Evolutionary conservation across 805 yeast species (phyloP).

Genomic region (Soucietia sequanensis): DNA sequence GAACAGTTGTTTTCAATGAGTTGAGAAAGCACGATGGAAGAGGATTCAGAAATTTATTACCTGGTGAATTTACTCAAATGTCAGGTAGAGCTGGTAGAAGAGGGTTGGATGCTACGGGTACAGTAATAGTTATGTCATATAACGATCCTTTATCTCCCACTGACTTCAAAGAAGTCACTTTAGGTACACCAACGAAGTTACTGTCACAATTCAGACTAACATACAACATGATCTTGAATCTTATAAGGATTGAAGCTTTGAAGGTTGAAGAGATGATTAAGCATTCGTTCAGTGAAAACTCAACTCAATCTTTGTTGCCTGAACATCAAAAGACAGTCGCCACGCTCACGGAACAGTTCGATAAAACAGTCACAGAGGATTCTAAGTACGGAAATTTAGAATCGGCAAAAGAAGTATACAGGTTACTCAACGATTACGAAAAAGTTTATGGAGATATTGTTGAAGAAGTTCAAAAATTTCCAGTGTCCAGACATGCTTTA

Average conservation of each 20-base stretch:
- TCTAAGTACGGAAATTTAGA: slow-evolving; percentile 25
- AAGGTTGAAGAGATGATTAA: slow-evolving; percentile 98
- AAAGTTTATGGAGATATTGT: slow-evolving; percentile 45
- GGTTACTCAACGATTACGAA: slow-evolving; percentile 46
- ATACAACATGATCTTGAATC: slow-evolving; percentile 90
- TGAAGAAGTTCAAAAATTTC: slow-evolving; percentile 44
- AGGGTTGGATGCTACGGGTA: slow-evolving; percentile 91
- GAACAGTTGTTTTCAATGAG: slow-evolving; percentile 90
- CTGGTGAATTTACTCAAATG: slow-evolving; percentile 99
- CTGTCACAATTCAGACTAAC: slow-evolving; percentile 92
- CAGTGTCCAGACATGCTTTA: slow-evolving; percentile 44
- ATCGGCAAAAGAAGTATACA: slow-evolving; percentile 47
- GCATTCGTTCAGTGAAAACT: slow-evolving; percentile 89
- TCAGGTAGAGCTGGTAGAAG: slow-evolving; percentile 99
- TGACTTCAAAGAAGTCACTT: slow-evolving; percentile 72
- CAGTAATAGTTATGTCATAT: slow-evolving; percentile 89
- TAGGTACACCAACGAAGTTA: slow-evolving; percentile 88
- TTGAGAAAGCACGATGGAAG: slow-evolving; percentile 89
- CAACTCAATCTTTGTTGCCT: slow-evolving; percentile 80
- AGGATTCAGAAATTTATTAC: slow-evolving; percentile 73
- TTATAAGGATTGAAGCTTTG: slow-evolving; percentile 89
- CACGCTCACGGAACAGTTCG: slow-evolving; percentile 48
- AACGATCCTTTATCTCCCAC: slow-evolving; percentile 56
- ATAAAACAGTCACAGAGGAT: slow-evolving; percentile 32
- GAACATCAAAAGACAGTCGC: slow-evolving; percentile 73